These are phyloP conservation scores for Fagopyrum homotropicum DNA, from an alignment of 148 eudicot genomes.

Conservation along the genomic window DNA sequence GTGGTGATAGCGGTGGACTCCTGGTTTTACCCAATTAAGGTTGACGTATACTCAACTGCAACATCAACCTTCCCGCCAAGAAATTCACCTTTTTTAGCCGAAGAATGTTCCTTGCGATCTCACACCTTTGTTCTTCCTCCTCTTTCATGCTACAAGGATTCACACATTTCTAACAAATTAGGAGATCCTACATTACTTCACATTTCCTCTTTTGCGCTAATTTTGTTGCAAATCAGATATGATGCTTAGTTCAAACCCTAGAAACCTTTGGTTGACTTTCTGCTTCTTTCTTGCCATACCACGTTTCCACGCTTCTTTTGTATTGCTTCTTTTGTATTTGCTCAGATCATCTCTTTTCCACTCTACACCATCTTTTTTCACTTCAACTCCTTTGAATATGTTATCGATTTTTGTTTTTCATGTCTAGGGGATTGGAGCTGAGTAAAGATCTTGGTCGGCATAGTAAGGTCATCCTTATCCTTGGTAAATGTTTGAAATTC, in stretches of 20 bases:
- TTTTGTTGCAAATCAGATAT: background rate
- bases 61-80: background rate
- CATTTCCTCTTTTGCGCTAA: background rate
- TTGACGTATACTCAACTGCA: constrained; percentile 2
- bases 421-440: constrained; percentile 33
- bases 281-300: background rate
- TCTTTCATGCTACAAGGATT: background rate
- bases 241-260: background rate
- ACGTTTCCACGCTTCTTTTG: background rate
- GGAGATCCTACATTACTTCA: background rate
- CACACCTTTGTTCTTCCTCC: background rate
- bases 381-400: background rate
- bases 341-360: background rate
- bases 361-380: background rate
- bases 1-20: background rate
- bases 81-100: background rate
- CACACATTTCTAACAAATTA: background rate
- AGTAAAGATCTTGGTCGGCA: constrained; percentile 65
- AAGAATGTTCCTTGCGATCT: background rate
- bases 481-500: background rate
- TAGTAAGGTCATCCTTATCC: constrained; percentile 43
- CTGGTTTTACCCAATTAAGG: background rate
- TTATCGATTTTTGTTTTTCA: background rate
- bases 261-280: background rate
- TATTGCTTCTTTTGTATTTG: constrained; percentile 1